These are phyloP conservation scores for Aurantiochytrium sp. DNA, from an alignment of 108 stramenopile genomes.

Conservation along the genomic window DNA sequence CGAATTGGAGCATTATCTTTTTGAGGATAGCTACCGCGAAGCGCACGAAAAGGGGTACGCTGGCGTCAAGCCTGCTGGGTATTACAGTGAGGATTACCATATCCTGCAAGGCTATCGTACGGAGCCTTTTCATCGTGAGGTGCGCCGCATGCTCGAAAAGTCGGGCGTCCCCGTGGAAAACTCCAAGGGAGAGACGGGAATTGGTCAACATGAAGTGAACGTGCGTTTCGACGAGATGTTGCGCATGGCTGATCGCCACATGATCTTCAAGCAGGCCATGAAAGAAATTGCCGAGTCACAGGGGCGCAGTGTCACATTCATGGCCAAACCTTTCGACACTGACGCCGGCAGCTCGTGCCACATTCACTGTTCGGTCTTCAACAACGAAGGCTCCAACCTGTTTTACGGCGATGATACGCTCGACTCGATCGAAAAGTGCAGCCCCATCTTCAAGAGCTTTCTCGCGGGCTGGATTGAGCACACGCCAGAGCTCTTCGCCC, in stretches of 20 bases:
- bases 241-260: background rate
- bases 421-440: background rate
- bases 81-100: constrained; percentile 17
- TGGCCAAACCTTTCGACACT: background rate
- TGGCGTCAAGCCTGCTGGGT: background rate
- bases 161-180: constrained; percentile 1
- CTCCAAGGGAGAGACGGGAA: constrained; percentile 13
- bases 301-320: background rate
- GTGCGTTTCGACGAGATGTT: background rate
- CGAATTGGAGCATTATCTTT: constrained; percentile 9
- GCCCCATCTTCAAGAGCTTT: background rate
- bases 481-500: background rate
- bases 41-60: constrained; percentile 5
- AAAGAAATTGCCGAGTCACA: background rate
- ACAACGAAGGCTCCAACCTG: background rate
- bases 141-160: background rate
- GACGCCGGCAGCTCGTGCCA: constrained; percentile 15
- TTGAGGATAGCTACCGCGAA: background rate
- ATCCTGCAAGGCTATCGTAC: background rate
- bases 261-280: background rate
- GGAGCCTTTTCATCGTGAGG: background rate
- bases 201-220: constrained; percentile 8
- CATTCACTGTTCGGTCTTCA: constrained; percentile 1
- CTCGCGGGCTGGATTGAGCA: constrained; percentile 15
- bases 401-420: background rate